Evolutionary conservation across 805 yeast genomes (phyloP).

Genomic region (Ogataea henricii): DNA sequence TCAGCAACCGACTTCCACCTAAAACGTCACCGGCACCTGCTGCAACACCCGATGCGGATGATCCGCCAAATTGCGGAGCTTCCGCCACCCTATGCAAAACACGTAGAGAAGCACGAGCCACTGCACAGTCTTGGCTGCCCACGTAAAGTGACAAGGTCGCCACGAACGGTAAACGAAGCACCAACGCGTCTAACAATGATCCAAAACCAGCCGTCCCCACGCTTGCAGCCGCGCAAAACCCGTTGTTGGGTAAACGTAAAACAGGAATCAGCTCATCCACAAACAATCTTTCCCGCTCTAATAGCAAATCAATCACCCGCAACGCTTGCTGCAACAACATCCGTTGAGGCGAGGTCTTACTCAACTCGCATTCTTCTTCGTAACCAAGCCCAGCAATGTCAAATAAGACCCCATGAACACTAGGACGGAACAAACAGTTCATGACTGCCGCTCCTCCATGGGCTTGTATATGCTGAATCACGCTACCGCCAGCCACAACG

Average conservation of each 20-base stretch:
- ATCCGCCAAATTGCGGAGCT: conserved; percentile 41
- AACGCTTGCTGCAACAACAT: conserved; percentile 44
- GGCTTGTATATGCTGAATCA: conserved; percentile 53
- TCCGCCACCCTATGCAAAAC: conserved; percentile 53
- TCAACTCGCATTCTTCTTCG: conserved; percentile 44
- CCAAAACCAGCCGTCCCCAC: conserved; percentile 61
- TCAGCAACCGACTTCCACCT: conserved; percentile 57
- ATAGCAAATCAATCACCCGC: conserved; percentile 43
- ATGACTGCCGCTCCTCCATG: conserved; percentile 72
- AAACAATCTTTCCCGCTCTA: conserved; percentile 61
- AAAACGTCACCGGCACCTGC: conserved; percentile 23
- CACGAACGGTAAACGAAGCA: conserved; percentile 69
- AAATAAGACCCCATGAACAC: conserved; percentile 58
- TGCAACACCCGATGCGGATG: conserved; percentile 30
- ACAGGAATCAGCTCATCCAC: conserved; percentile 55
- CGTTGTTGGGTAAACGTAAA: conserved; percentile 43
- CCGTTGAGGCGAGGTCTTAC: conserved; percentile 36
- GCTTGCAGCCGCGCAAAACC: conserved; percentile 41
- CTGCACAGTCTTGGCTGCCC: conserved; percentile 51
- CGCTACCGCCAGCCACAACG: conserved; percentile 45
- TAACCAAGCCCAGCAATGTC: conserved; percentile 58
- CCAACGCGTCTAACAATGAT: conserved; percentile 70
- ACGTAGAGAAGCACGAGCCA: conserved; percentile 56
- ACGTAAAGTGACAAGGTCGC: conserved; percentile 76
- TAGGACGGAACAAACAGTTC: conserved; percentile 62